Percentiles rank a stretch among this genome's conserved stretches.
These are phyloP conservation scores for Umbilicaria muhlenbergii DNA, from an alignment of 495 filamentous ascomycete species.

Conservation along the genomic window DNA sequence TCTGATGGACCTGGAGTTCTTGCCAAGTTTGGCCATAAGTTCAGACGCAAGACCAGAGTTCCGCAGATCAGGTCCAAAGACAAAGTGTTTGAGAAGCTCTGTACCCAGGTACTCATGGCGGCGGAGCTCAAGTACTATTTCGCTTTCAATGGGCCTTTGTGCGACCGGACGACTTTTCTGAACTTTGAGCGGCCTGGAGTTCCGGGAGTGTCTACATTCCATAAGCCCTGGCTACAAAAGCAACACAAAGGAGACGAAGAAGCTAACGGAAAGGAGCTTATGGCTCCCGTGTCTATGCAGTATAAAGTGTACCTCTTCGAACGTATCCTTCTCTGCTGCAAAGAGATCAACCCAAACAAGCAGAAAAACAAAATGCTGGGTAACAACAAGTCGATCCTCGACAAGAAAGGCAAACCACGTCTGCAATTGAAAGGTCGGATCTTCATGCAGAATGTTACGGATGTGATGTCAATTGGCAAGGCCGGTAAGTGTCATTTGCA, in stretches of 20 bases:
- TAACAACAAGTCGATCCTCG: constrained; percentile 51
- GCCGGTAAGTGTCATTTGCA: constrained; percentile 43
- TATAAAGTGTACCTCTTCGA: constrained; percentile 98
- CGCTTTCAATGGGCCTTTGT: too few relatives aligned
- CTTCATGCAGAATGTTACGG: constrained; percentile 98
- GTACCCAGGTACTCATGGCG: too few relatives aligned
- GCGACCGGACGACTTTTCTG: too few relatives aligned
- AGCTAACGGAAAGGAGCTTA: constrained; percentile 17
- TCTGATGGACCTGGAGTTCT: not conserved
- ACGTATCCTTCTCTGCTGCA: constrained; percentile 90
- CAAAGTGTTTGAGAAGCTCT: too few relatives aligned
- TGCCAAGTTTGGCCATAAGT: too few relatives aligned
- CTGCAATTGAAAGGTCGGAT: constrained; percentile 92
- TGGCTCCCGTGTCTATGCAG: constrained; percentile 28
- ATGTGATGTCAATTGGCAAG: constrained; percentile 68
- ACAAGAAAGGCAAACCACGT: constrained; percentile 61
- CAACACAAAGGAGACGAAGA: not conserved
- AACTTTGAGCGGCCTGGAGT: too few relatives aligned
- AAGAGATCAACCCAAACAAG: constrained; percentile 80
- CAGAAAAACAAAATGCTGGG: constrained; percentile 55
- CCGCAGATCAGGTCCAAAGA: too few relatives aligned
- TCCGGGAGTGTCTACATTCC: too few relatives aligned
- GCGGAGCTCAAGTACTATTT: too few relatives aligned
- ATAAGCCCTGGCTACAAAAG: too few relatives aligned
- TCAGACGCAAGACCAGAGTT: too few relatives aligned